Base-by-base conservation (phyloP, 2,329 filamentous ascomycete species). In the Fusarium sp. region DNA sequence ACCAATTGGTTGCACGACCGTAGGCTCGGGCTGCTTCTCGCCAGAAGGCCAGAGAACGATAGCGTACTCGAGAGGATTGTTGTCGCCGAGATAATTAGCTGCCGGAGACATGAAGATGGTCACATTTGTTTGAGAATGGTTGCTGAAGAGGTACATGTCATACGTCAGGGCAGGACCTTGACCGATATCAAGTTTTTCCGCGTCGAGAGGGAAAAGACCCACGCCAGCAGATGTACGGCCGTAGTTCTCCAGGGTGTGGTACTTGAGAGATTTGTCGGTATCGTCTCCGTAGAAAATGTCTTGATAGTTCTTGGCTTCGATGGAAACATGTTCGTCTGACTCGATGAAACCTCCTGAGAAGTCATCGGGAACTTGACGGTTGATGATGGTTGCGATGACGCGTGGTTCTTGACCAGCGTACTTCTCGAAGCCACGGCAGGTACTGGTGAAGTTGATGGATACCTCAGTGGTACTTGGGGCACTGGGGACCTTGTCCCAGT, bases 341-440 rank as follows among this genome's bases (percentile, higher is more conserved):
- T 93, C 91, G 53, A 92, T 84, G 70, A 91, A 92, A 5, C 91
- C 91, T 33, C 81, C 66, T 9, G 81, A 84, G 79, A 92, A 92
- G 62, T 82, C 84, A 2, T 81, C 77, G 0, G 90, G 87, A 2
- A 89, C 77, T 2, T 79, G 77, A 7, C 85, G 85, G 53, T 87
- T 84, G 68, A 85, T 84, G 29, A 92, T 83, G 0, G 90, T 90
- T 0, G 92, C 83, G 57, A 89, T 84, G 2, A 92, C 81, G 12
- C 83, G 81, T 0, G 87, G 86, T 4, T 81, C 77, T 6, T 76
- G 65, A 38, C 81, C 83, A 4, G 79, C 81, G 70, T 85, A 87
- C 17, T 46, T 64, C 33, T 86, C 85, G 68, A 84, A 81, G 5
- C 80, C 81, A 2, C 78, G 75, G 72, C 87, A 89, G 10, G 82